Base-by-base conservation (phyloP, 2,329 filamentous ascomycete species). In the Exophiala sideris region DNA sequence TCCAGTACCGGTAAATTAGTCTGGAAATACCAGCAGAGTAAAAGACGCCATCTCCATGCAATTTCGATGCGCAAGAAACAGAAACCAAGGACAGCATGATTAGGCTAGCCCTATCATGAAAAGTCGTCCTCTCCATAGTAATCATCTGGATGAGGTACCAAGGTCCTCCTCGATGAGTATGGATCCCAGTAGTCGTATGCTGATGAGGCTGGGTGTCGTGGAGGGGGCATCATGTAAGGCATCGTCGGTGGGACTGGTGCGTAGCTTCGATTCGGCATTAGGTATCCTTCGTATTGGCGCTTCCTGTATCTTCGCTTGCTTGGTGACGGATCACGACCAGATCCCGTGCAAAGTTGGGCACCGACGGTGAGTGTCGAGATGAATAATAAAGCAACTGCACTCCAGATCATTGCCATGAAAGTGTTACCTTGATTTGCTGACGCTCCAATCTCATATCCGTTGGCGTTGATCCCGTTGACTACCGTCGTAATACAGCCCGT, bases 361-460 rank as follows among this genome's bases (percentile, higher is more conserved):
- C 5, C 10, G 5, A 38, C n/a, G 1, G 47, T 50, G n/a, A 50
- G 18, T 10, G 47, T 33, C 6, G 47, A 50, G 12, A 50, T n/a
- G 33, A 50, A 42, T 2, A 50, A 24, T 0, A 50, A 35, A 3
- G 47, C 47, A 8, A 50, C 47, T 1, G 47, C 47, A 16, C 35
- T 50, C 47, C 47, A 50, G 4, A 50, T 42, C 47, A 50, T n/a
- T 1, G 47, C 47, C n/a, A 50, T 14, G n/a, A 50, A 50, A 5
- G 16, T 29, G 12, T 42, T 50, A 2, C 47, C 47, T 50, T 50
- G 47, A 4, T 40, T 5, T 18, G 47, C 47, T 3, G 47, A 50
- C 9, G 42, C 38, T n/a, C 47, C 47, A 42, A 50, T 41, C 9
- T 50, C 12, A 16, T 42, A 35, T 1, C 47, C 47, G 12, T 41